Evolutionary conservation across 371 early-diverging fungal species (phyloP).

Genomic region (Syncephalis plumigaleata): DNA sequence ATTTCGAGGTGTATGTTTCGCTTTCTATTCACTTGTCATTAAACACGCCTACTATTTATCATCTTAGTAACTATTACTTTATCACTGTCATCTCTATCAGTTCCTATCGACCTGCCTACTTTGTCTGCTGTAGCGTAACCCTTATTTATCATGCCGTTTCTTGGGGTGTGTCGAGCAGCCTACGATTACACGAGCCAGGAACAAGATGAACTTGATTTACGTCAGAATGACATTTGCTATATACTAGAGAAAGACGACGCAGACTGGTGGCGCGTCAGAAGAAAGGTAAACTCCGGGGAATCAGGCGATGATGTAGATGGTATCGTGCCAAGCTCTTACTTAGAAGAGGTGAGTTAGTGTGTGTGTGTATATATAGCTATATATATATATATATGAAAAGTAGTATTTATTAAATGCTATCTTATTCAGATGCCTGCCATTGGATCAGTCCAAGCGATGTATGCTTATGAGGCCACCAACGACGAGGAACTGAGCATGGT

Average conservation of each 20-base stretch:
- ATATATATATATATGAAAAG: neutral
- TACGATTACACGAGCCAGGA: slow-evolving; percentile 76
- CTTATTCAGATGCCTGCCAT: slow-evolving; percentile 6
- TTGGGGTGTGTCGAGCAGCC: slow-evolving; percentile 30
- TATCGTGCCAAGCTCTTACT: slow-evolving; percentile 58
- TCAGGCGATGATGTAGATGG: slow-evolving; percentile 26
- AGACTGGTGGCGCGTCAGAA: slow-evolving; percentile 63
- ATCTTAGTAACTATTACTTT: too few relatives aligned
- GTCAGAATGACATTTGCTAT: slow-evolving; percentile 58
- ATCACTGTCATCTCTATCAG: too few relatives aligned
- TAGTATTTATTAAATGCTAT: neutral
- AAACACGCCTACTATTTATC: too few relatives aligned
- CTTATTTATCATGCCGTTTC: slow-evolving; percentile 35
- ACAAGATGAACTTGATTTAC: slow-evolving; percentile 69
- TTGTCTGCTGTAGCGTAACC: too few relatives aligned
- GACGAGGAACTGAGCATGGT: slow-evolving; percentile 60
- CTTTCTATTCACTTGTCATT: too few relatives aligned
- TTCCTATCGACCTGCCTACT: too few relatives aligned
- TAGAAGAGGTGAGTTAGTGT: slow-evolving; percentile 34
- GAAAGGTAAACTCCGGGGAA: slow-evolving; percentile 22
- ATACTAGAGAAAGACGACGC: slow-evolving; percentile 53
- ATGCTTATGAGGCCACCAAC: slow-evolving; percentile 56
- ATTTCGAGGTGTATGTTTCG: too few relatives aligned
- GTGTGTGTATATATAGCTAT: neutral
- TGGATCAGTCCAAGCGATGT: slow-evolving; percentile 39